Base-by-base conservation (phyloP, 768 basidiomycete species). In the Sporobolomyces roseus region DNA sequence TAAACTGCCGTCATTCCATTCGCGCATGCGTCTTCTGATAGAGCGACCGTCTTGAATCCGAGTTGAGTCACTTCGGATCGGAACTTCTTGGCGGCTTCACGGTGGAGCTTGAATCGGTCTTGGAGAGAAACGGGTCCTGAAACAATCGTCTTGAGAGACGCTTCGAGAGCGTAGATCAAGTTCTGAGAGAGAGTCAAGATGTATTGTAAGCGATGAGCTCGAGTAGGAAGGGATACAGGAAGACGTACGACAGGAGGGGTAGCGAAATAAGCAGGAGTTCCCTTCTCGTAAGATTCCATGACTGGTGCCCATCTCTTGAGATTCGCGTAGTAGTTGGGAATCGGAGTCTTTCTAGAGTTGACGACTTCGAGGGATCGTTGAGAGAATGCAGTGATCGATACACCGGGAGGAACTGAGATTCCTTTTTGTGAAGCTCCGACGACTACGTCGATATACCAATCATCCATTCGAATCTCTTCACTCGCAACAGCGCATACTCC, bases 1-100 rank as follows among this genome's bases (percentile, higher is more conserved):
- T 90, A 93, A 58, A 90, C 86, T 48, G 93, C 93, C 9, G 88
- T 90, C 96, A 99, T 97, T 46, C 94, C 93, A 76, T 93, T 94
- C 4, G 96, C 93, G 23, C 88, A 83, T 0, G 19, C 55, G 2
- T 74, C 61, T 17, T 46, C 27, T 16, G 33, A 27, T 1, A 38
- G 30, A n/a, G 54, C 43, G 38, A 50, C 61, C 17, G 54, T n/a
- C 75, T 81, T 86, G 73, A 97, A 81, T 3, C 91, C 93, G 49
- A 94, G 81, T 27, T 80, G 81, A 49, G 79, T 76, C 7, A 86
- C 86, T 1, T 85, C 84, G 9, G 83, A 79, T 79, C 90, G 92
- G 78, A 99, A 79, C 64, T 84, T 84, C 63, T 81, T 75, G 65
- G 86, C 87, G 1, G 85, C 86, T 46, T 84, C 83, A 36, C 83